Evolutionary conservation across 345 rosid species (phyloP).

Genomic region (Carallia brachiata): DNA sequence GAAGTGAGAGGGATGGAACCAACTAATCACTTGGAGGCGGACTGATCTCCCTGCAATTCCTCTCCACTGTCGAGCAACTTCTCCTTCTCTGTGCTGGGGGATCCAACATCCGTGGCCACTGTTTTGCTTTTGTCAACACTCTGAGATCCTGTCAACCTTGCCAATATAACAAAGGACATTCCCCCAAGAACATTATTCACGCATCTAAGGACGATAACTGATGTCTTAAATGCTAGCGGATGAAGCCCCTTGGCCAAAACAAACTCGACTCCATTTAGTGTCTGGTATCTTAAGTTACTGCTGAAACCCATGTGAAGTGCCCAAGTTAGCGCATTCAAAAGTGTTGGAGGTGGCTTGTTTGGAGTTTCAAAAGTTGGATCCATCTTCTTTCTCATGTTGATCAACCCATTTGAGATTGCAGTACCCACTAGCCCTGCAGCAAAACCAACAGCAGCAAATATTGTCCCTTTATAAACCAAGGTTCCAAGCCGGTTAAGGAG

Average conservation of each 20-base stretch:
- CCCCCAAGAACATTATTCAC: conserved; percentile 85
- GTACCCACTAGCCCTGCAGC: conserved; percentile 96
- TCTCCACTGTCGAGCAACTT: conserved; percentile 16
- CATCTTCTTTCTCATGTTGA: conserved; percentile 90
- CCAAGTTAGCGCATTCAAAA: conserved; percentile 86
- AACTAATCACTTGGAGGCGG: conserved; percentile 9
- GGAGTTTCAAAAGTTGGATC: conserved; percentile 86
- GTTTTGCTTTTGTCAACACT: conserved; percentile 31
- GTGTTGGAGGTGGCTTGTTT: conserved; percentile 82
- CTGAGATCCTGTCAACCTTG: conserved; percentile 95
- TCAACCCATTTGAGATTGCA: conserved; percentile 71
- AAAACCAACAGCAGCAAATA: conserved; percentile 85
- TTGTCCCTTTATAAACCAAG: conserved; percentile 69
- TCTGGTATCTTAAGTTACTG: conserved; percentile 89
- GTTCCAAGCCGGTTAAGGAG: conserved; percentile 65
- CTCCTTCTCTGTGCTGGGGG: conserved; percentile 16
- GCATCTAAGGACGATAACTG: conserved; percentile 80
- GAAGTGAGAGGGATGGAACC: neutral
- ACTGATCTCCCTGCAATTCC: conserved; percentile 15
- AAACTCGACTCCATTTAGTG: conserved; percentile 79
- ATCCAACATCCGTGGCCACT: conserved; percentile 3
- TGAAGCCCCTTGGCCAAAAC: conserved; percentile 60
- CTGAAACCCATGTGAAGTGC: conserved; percentile 91
- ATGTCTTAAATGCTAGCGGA: conserved; percentile 64
- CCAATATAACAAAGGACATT: conserved; percentile 82